Conservation (phyloP, 441 rosid species). For the Euphorbia celastroides region DNA sequence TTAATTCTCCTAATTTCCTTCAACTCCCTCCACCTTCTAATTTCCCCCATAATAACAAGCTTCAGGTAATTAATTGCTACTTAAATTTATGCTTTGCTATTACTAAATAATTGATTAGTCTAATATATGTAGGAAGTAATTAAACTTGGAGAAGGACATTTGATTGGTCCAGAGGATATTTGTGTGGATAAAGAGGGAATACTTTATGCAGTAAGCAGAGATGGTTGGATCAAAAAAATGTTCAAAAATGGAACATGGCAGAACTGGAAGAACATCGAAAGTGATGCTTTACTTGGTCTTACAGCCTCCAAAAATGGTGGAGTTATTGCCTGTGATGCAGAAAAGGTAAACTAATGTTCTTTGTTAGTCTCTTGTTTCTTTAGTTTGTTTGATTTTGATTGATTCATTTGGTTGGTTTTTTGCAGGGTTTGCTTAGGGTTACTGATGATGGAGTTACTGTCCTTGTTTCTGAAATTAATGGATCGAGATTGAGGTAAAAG, state of each 20-base stretch:
- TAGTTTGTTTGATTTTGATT: not conserved
- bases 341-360: slow-evolving; percentile 18
- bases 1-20: slow-evolving; percentile 40
- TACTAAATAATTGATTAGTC: too few species aligned
- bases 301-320: slow-evolving; percentile 29
- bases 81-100: too few species aligned
- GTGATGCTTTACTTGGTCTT: slow-evolving; percentile 34
- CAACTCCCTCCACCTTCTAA: slow-evolving; percentile 20
- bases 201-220: slow-evolving; percentile 38
- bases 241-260: slow-evolving; percentile 35
- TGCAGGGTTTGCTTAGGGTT: slow-evolving; percentile 48
- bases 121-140: too few species aligned
- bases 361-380: not conserved
- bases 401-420: too few species aligned
- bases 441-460: slow-evolving; percentile 32
- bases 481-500: slow-evolving; percentile 43
- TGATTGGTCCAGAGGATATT: slow-evolving; percentile 35
- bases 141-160: slow-evolving; percentile 41
- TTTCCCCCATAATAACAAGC: slow-evolving; percentile 25
- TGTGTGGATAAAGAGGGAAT: slow-evolving; percentile 31
- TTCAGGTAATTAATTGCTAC: slow-evolving; percentile 28
- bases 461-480: slow-evolving; percentile 33
- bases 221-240: slow-evolving; percentile 54
- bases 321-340: slow-evolving; percentile 35
- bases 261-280: slow-evolving; percentile 34